phyloP scores from a whole-genome alignment of 371 early-diverging fungal species.

The Apophysomyces elegans region DNA sequence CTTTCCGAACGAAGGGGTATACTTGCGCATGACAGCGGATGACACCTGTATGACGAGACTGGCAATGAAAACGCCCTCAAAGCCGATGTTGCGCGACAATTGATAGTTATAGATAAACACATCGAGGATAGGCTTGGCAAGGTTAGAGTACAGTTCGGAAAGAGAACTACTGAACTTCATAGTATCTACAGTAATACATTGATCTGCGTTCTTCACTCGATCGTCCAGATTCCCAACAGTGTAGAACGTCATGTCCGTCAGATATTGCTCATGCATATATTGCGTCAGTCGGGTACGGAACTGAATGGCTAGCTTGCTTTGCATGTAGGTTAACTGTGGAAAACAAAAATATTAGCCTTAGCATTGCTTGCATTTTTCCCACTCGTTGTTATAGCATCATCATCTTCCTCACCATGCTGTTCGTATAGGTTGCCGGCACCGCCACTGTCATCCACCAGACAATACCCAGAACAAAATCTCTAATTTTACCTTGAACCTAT shows the following conservation, averaged over 20 bases:
- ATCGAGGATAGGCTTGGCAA: constrained; percentile 89
- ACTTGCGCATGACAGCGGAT: constrained; percentile 71
- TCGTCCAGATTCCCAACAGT: constrained; percentile 82
- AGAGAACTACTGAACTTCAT: constrained; percentile 83
- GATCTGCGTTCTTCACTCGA: constrained; percentile 89
- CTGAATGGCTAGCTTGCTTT: constrained; percentile 82
- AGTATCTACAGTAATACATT: constrained; percentile 88
- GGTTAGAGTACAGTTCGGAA: constrained; percentile 80
- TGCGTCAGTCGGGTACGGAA: constrained; percentile 88
- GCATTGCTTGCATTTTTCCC: not conserved
- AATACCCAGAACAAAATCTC: constrained; percentile 81
- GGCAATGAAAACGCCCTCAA: constrained; percentile 70
- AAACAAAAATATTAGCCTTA: constrained; percentile 28
- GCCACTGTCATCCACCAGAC: constrained; percentile 92
- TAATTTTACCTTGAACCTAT: constrained; percentile 72
- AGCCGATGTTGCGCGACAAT: constrained; percentile 79
- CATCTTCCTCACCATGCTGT: constrained; percentile 76
- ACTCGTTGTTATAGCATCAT: not conserved
- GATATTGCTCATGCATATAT: constrained; percentile 82
- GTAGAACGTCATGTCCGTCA: constrained; percentile 87
- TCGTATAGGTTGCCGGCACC: constrained; percentile 95
- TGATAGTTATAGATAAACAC: constrained; percentile 87
- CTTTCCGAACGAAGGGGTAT: constrained; percentile 90
- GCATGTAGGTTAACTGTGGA: constrained; percentile 73
- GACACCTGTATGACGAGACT: constrained; percentile 76